These are phyloP conservation scores for Blumeriella jaapii DNA, from an alignment of 2,329 filamentous ascomycete genomes.

Conservation along the genomic window DNA sequence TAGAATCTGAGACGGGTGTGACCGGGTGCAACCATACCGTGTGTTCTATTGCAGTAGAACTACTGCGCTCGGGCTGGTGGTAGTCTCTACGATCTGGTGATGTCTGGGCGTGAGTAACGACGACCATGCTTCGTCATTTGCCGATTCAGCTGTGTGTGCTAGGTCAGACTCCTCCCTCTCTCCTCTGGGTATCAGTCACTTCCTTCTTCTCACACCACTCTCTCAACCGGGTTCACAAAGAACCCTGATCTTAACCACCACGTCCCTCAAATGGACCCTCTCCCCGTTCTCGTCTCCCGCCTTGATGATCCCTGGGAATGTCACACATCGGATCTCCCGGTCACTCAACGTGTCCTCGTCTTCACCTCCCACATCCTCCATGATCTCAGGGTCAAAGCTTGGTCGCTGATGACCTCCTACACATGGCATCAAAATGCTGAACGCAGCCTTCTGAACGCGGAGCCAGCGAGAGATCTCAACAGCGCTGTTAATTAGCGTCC, in stretches of 20 bases:
- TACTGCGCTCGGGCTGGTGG: slow-evolving; percentile 1
- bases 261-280: slow-evolving; percentile 48
- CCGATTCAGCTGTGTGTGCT: background rate
- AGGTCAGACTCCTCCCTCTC: no score
- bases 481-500: slow-evolving; percentile 39
- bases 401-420: slow-evolving; percentile 37
- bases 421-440: slow-evolving; percentile 45
- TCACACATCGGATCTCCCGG: slow-evolving; percentile 48
- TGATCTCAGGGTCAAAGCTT: slow-evolving; percentile 44
- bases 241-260: slow-evolving; percentile 55
- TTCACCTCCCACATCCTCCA: slow-evolving; percentile 55
- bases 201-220: background rate
- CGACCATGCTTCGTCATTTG: background rate
- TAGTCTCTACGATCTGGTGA: background rate
- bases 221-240: slow-evolving; percentile 35
- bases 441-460: slow-evolving; percentile 46
- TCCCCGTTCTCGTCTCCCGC: slow-evolving; percentile 52
- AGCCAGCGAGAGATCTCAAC: slow-evolving; percentile 46
- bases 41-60: background rate
- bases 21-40: no score
- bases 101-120: background rate
- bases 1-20: no score
- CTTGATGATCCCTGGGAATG: slow-evolving; percentile 54
- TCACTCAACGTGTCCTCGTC: slow-evolving; percentile 42
- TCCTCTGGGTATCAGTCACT: no score